Base-by-base conservation (phyloP, 2,329 filamentous ascomycete genomes). In the Raffaelea arxii region DNA sequence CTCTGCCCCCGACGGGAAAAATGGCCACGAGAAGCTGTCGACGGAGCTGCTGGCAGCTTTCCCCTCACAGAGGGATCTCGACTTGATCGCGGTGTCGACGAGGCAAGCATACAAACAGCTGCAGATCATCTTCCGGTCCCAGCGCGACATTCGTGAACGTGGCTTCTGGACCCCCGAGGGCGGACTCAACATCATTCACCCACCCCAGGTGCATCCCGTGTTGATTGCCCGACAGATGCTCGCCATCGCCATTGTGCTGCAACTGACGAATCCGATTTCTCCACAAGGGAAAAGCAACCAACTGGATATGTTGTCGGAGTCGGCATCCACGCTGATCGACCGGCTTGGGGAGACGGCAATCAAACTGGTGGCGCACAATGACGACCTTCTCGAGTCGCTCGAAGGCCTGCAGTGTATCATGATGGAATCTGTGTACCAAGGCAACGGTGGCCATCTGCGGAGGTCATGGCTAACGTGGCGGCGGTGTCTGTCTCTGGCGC, bases 331-430 rank as follows among this genome's bases (percentile, higher is more conserved):
- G 12, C 42, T 49, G n/a, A 38, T 40, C 22, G 14, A 12, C 3
- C 46, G 51, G 4, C 44, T 49, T 2, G 47, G 35, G 25, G 44
- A 49, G 36, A 46, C 46, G 6, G 50, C 49, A 16, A 39, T 46
- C 1, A 59, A 54, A 5, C 51, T 63, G 7, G 65, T 78, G 1
- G 71, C 68, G 0, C 62, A 61, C 14, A 66, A 75, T 23, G 68
- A 75, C 43, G 65, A 68, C 3, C 55, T 78, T 1, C 53, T 70
- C 0, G 59, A 57, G 22, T 69, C 66, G 0, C 44, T 74, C 3
- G 71, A 75, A 45, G 71, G 71, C 0, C 54, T 77, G 6, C 69
- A 75, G 48, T 73, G 69, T 44, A 51, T 77, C n/a, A 62, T 75
- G 51, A 59, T 76, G 0, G 67, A 75, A 50, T 62, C 62, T 12